Evolutionary conservation across 177 flowering plant species (phyloP).

Genomic region (Vitis hybrid): DNA sequence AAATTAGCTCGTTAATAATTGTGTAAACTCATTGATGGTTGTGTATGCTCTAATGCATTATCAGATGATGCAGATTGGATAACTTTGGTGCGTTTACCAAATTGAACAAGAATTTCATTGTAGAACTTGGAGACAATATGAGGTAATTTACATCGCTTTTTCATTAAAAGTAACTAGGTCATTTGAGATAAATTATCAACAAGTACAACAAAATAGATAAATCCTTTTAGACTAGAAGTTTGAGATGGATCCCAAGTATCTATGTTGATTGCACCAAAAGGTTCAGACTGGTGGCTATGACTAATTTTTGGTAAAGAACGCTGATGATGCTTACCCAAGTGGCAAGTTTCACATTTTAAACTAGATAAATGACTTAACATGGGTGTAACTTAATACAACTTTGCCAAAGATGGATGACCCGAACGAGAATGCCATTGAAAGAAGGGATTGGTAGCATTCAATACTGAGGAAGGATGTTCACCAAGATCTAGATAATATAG

Average conservation of each 20-base stretch:
- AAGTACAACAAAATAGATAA: not conserved
- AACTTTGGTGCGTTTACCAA: not conserved
- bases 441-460: not conserved
- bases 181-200: not conserved
- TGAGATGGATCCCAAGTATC: not conserved
- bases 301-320: not conserved
- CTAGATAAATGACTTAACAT: not conserved
- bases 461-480: not conserved
- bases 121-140: not conserved
- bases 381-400: not conserved
- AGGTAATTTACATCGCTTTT: not conserved
- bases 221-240: not conserved
- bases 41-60: constrained; percentile 5
- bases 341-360: constrained; percentile 7
- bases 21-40: not conserved
- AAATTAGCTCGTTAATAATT: too few species aligned
- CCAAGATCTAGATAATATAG: too few species aligned
- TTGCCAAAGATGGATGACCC: constrained; percentile 3
- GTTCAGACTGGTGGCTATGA: not conserved
- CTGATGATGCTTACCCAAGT: constrained; percentile 1
- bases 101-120: constrained; percentile 1
- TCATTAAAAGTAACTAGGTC: not conserved
- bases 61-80: not conserved
- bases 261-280: not conserved
- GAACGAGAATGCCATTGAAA: constrained; percentile 4